Evolutionary conservation across 2,329 filamentous ascomycete genomes (phyloP).

Genomic region (Alternaria arborescens): DNA sequence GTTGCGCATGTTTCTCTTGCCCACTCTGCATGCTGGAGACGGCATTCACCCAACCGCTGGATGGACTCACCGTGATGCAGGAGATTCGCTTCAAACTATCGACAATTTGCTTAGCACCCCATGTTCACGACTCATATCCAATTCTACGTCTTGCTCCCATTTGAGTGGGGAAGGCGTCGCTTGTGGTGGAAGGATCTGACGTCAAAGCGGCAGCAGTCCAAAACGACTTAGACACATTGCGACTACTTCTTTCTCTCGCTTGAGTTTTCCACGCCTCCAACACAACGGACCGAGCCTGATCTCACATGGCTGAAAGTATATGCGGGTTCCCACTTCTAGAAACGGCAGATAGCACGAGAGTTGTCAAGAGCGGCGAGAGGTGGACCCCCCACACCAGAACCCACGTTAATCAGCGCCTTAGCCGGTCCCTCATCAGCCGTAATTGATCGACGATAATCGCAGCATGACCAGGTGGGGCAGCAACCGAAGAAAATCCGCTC

Average conservation of each 20-base stretch:
- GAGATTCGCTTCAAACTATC: background rate
- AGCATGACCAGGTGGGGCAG: constrained; percentile 1
- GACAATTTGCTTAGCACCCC: background rate
- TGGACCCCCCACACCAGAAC: constrained; percentile 8
- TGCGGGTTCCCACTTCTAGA: background rate
- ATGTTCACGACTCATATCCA: background rate
- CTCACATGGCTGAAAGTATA: constrained; percentile 4
- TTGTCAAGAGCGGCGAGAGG: constrained; percentile 3
- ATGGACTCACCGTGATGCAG: background rate
- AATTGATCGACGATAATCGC: constrained; percentile 2
- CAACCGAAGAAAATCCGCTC: background rate
- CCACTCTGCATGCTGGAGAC: background rate
- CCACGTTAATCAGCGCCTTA: constrained; percentile 9
- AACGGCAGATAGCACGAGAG: background rate
- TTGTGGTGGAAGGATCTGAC: background rate
- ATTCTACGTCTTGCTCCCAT: background rate
- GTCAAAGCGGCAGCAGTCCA: background rate
- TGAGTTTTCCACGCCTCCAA: constrained; percentile 3
- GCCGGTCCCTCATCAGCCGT: constrained; percentile 10
- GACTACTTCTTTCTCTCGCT: background rate
- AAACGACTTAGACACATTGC: background rate
- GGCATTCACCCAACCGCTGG: background rate
- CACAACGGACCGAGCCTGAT: background rate
- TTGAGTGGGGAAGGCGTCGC: background rate
- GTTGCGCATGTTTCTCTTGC: background rate